A percentile compares a stretch with the other conserved stretches of the same genome.
These are phyloP conservation scores for Pleurotus tuber-regium DNA, from an alignment of 768 basidiomycete species.

Conservation along the genomic window DNA sequence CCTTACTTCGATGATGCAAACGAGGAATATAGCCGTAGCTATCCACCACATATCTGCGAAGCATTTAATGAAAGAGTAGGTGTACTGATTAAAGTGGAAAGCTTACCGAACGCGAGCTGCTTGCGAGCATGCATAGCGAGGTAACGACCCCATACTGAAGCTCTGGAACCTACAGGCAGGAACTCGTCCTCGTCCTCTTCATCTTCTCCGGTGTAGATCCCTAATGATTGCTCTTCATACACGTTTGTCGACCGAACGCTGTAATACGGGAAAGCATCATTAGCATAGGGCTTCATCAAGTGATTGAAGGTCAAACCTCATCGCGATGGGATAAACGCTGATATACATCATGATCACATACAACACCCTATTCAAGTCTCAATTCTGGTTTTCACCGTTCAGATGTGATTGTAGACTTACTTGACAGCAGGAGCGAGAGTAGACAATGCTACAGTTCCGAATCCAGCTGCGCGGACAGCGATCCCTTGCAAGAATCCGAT, in stretches of 20 bases:
- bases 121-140: slow-evolving; percentile 78
- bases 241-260: slow-evolving; percentile 92
- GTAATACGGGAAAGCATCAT: not conserved
- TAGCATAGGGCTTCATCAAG: not conserved
- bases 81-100: not conserved
- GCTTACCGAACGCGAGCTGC: slow-evolving; percentile 87
- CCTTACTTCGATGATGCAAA: slow-evolving; percentile 91
- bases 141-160: slow-evolving; percentile 73
- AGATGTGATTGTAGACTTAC: too few relatives aligned
- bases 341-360: slow-evolving; percentile 93
- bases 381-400: too few relatives aligned
- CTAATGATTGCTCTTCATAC: slow-evolving; percentile 92
- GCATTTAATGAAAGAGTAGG: not conserved
- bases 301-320: slow-evolving; percentile 55
- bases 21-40: slow-evolving; percentile 75
- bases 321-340: slow-evolving; percentile 75
- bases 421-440: slow-evolving; percentile 88
- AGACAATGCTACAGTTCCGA: slow-evolving; percentile 69
- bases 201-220: slow-evolving; percentile 61
- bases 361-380: slow-evolving; percentile 7
- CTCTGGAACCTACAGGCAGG: slow-evolving; percentile 42
- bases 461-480: slow-evolving; percentile 86
- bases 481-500: slow-evolving; percentile 78
- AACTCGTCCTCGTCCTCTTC: slow-evolving; percentile 49
- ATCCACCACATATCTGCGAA: slow-evolving; percentile 96